Evolutionary conservation across 148 eudicot genomes (phyloP).

Genomic region (Oxyria digyna): DNA sequence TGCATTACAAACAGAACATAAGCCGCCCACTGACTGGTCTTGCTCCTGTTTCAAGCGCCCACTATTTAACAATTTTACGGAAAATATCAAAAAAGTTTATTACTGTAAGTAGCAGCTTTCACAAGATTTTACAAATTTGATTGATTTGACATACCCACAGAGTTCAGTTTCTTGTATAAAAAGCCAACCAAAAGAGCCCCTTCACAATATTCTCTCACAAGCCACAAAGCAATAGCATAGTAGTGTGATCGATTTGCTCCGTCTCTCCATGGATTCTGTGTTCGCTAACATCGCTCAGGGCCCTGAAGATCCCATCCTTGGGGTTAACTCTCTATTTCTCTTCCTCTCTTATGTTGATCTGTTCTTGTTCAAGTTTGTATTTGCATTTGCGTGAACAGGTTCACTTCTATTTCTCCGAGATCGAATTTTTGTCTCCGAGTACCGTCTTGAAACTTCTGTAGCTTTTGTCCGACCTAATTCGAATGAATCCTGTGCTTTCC

Average conservation of each 20-base stretch:
- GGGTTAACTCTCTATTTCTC: slow-evolving; percentile 19
- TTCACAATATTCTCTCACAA: not conserved
- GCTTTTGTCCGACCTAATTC: not conserved
- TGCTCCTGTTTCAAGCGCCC: slow-evolving; percentile 1
- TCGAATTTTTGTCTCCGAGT: not conserved
- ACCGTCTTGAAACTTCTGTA: not conserved
- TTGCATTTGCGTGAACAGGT: not conserved
- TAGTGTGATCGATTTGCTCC: not conserved
- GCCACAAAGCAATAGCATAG: not conserved
- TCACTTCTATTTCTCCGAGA: not conserved
- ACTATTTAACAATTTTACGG: not conserved
- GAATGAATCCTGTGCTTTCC: not conserved
- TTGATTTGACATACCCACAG: too few relatives aligned
- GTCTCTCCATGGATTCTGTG: slow-evolving; percentile 27
- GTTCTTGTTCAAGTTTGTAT: not conserved
- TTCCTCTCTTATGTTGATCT: not conserved
- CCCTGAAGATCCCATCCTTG: slow-evolving; percentile 72
- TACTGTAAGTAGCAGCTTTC: not conserved
- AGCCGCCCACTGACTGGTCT: slow-evolving; percentile 2
- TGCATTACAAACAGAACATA: too few relatives aligned
- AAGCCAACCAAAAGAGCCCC: not conserved
- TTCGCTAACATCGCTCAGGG: slow-evolving; percentile 49
- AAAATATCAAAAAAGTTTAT: not conserved
- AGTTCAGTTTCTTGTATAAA: not conserved
- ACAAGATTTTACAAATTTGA: not conserved